Base-by-base conservation (phyloP, 2,329 filamentous ascomycete species). In the Fusarium sp. region DNA sequence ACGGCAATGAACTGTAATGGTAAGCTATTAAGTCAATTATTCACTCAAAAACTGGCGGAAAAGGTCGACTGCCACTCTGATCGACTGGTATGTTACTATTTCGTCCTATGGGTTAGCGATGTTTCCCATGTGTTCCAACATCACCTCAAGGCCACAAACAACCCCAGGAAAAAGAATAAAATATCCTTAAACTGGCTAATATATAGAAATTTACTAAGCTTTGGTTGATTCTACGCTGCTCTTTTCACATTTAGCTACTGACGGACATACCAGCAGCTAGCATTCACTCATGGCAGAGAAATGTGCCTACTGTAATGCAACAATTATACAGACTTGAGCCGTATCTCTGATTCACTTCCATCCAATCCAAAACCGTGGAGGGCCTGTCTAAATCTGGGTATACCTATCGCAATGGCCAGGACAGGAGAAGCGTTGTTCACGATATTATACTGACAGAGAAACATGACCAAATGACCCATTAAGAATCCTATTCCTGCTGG, bases 401-500 rank as follows among this genome's bases (percentile, higher is more conserved):
- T 10, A 51, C 4, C 18, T 19, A 35, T 25, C 1, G 1, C 27
- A 10, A 4, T 3, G 15, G 7, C 21, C 4, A 52, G 7, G 16
- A 6, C 16, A 52, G 9, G 25, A 10, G 9, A 19, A 10, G 10
- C 10, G 2, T 27, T 37, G 10, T 27, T 37, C 12, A 10, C 3
- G 19, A n/a, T 12, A 10, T 10, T 2, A n/a, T 25, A 16, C 23
- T 38, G 19, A 0, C 2, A n/a, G 14, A 52, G 10, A 27, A 37
- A 16, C 5, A 7, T 16, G 23, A 21, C n/a, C 10, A 27, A 3
- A 38, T 5, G 33, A 27, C 21, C 7, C 3, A 16, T 27, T 0
- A 7, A 5, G 10, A 5, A 12, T 9, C 0, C 1, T 2, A 16
- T 10, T 2, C 1, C 14, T n/a, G 23, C 10, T 21, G 4, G 2